These are phyloP conservation scores for Colletotrichum kahawae DNA, from an alignment of 2,329 filamentous ascomycete genomes.

Conservation along the genomic window DNA sequence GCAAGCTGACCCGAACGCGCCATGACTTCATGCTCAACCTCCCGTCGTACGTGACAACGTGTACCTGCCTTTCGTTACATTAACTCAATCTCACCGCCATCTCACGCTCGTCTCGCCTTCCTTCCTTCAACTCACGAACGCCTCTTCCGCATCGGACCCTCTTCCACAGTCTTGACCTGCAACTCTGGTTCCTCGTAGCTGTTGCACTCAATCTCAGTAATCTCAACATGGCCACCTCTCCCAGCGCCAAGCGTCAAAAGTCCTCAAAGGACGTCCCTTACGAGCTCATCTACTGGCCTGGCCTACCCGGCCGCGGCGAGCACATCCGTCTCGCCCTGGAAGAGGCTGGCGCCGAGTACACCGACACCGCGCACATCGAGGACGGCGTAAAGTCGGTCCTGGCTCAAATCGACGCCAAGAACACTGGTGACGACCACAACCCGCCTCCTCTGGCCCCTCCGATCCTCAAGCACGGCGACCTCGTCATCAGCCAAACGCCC, in stretches of 20 bases:
- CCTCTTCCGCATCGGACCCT: not conserved
- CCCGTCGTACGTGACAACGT: not conserved
- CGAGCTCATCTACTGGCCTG: conserved; percentile 74
- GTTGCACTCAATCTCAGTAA: not conserved
- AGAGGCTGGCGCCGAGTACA: conserved; percentile 68
- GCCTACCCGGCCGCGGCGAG: conserved; percentile 76
- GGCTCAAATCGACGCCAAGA: conserved; percentile 47
- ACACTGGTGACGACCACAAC: conserved; percentile 59
- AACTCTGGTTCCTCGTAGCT: not conserved
- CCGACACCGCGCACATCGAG: conserved; percentile 56
- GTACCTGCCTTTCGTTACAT: not conserved
- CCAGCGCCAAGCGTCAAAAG: conserved; percentile 32
- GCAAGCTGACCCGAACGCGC: not conserved
- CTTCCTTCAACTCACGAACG: not conserved
- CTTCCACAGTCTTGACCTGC: not conserved
- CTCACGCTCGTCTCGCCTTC: not conserved
- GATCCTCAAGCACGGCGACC: conserved; percentile 64
- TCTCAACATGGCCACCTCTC: conserved; percentile 13
- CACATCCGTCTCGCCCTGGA: conserved; percentile 76
- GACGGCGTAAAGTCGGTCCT: conserved; percentile 58
- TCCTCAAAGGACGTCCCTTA: conserved; percentile 54
- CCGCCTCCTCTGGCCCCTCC: conserved; percentile 72
- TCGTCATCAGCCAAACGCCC: conserved; percentile 72
- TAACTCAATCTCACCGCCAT: not conserved
- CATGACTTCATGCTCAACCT: conserved; percentile 14